Base-by-base conservation (phyloP, 2,329 filamentous ascomycete genomes). In the Monosporascus sp. region DNA sequence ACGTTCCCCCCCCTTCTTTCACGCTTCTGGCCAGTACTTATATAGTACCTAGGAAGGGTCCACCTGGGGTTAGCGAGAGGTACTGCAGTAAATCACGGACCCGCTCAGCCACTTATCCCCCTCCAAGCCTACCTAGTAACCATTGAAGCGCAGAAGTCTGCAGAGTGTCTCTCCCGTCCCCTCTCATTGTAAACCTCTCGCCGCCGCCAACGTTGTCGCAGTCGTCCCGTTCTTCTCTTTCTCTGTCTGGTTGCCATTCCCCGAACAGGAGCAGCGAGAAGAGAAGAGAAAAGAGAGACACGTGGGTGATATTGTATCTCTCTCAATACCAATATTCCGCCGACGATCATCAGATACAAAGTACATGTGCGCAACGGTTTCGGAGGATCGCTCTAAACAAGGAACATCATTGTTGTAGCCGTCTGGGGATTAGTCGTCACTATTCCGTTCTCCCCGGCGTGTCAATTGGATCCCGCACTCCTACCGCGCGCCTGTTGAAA, bases 381-480 rank as follows among this genome's bases (percentile, higher is more conserved):
- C 28, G 28, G 28, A 31, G 28, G 28, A 31, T 31, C 28, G 9
- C 28, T 31, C 28, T 11, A 31, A 31, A 31, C 28, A 31, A 31
- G 28, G 28, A 31, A 31, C 9, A 31, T 31, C 28, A 31, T 31
- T 31, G 28, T 31, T 31, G 28, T 31, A 31, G 28, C 28, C 28
- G 8, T 46, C 43, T 46, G n/a, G n/a, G 43, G 26, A 46, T 49
- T 49, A 50, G 44, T 52, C 49, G 49, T 50, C 51, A 50, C 47
- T 51, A 31, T 56, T 45, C 48, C 40, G 47, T 52, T 51, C 48
- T 35, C 53, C 49, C 52, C 38, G 38, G 50, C n/a, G n/a, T 53
- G 50, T 55, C 55, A 61, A 58, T 58, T 56, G 51, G 51, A 37
- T 51, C 55, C 54, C 53, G 51, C 52, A 60, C 51, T 3, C 28